These are phyloP conservation scores for Botrytis fabae DNA, from an alignment of 2,329 filamentous ascomycete genomes.

Conservation along the genomic window DNA sequence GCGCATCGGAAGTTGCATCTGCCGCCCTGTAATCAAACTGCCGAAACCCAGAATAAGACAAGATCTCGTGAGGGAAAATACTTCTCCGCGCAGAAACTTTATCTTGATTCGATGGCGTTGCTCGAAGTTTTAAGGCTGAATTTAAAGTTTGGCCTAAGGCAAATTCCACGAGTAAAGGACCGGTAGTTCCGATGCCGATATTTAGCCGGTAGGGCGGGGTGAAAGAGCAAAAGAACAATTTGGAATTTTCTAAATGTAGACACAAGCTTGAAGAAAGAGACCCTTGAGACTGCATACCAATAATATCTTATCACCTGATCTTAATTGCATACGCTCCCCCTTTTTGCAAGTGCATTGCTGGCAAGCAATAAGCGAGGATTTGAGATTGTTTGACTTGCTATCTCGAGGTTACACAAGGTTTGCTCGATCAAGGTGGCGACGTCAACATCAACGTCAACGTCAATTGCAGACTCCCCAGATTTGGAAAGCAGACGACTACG, in stretches of 20 bases:
- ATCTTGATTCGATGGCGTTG: not conserved
- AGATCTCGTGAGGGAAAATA: not conserved
- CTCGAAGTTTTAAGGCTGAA: not conserved
- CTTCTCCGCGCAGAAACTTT: constrained; percentile 1
- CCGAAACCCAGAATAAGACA: not conserved
- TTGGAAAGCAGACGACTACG: not conserved
- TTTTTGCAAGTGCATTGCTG: not conserved
- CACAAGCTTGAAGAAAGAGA: not conserved
- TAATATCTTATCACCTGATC: constrained; percentile 12
- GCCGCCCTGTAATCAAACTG: not conserved
- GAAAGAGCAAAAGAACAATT: constrained; percentile 1
- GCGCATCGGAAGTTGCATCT: not conserved
- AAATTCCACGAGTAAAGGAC: not conserved
- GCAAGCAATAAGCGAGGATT: not conserved
- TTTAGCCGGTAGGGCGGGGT: constrained; percentile 15
- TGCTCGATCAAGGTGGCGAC: constrained; percentile 1
- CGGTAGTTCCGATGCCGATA: not conserved
- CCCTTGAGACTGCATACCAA: constrained; percentile 12
- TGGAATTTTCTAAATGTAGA: constrained; percentile 6
- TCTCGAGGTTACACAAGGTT: not conserved
- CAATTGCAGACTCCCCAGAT: not conserved
- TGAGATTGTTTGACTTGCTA: constrained; percentile 14
- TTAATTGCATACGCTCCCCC: not conserved
- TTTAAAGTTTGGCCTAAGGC: constrained; percentile 2
- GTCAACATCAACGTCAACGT: constrained; percentile 6